These are phyloP conservation scores for Rubia occidens DNA, from an alignment of 305 asterid genomes.

Conservation along the genomic window DNA sequence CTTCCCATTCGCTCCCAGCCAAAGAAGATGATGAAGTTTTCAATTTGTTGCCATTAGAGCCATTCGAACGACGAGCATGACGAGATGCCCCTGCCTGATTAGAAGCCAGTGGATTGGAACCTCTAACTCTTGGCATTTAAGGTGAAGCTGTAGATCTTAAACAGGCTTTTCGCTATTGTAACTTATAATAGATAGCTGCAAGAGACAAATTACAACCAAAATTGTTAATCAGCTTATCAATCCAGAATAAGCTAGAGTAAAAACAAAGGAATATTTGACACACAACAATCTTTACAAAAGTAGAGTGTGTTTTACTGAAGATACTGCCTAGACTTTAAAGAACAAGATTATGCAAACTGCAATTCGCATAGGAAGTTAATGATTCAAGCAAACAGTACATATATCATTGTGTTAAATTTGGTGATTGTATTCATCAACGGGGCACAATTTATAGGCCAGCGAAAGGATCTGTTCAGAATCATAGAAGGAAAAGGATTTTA, in stretches of 20 bases:
- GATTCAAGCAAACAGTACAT: background rate
- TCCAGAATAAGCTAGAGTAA: background rate
- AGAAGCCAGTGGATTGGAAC: constrained; percentile 37
- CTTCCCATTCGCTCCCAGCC: constrained; percentile 59
- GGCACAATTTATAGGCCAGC: too few species aligned
- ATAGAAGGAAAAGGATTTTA: too few species aligned
- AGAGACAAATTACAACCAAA: constrained; percentile 6
- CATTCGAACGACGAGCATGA: constrained; percentile 41
- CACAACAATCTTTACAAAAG: background rate
- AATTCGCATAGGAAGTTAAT: background rate
- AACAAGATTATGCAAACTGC: background rate
- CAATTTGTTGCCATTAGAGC: constrained; percentile 18
- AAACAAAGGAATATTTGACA: background rate
- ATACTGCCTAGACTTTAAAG: background rate
- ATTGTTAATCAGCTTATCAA: background rate
- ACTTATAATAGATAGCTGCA: background rate
- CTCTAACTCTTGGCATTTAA: constrained; percentile 66
- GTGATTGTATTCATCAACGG: too few species aligned
- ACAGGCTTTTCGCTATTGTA: background rate
- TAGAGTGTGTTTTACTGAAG: background rate
- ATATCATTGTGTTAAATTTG: too few species aligned
- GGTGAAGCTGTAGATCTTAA: constrained; percentile 9
- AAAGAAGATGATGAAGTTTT: constrained; percentile 26
- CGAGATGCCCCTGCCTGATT: constrained; percentile 50
- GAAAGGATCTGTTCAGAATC: too few species aligned